A percentile compares a stretch with the other conserved stretches of the same genome.
phyloP scores from a whole-genome alignment of 164 flowering plant genomes.

The Nelumbo lutea region DNA sequence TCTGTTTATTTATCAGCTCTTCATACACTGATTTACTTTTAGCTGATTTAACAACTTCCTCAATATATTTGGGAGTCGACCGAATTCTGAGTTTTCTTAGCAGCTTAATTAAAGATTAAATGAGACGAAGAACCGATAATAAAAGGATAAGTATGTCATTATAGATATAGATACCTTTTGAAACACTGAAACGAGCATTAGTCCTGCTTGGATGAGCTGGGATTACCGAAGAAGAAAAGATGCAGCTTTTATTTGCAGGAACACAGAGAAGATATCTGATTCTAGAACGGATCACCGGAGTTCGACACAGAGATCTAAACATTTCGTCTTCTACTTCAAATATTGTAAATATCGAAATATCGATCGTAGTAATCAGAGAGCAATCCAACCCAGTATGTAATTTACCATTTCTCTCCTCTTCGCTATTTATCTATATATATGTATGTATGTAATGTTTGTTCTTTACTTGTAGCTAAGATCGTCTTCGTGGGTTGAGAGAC shows the following conservation, averaged over 20 bases:
- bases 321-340: background rate
- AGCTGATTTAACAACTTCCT: too few relatives aligned
- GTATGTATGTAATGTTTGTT: too few relatives aligned
- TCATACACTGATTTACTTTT: background rate
- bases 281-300: background rate
- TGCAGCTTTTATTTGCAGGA: background rate
- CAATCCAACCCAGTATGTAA: too few relatives aligned
- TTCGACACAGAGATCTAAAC: conserved; percentile 5
- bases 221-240: background rate
- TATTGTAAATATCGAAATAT: too few relatives aligned
- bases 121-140: background rate
- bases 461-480: too few relatives aligned
- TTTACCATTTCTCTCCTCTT: too few relatives aligned
- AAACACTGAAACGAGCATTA: background rate
- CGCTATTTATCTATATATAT: too few relatives aligned
- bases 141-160: background rate
- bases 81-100: too few relatives aligned
- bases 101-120: background rate
- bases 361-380: too few relatives aligned
- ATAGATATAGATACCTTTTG: background rate
- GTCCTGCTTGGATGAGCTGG: background rate
- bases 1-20: background rate
- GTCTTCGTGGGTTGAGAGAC: too few relatives aligned
- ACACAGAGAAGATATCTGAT: background rate
- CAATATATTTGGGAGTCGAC: too few relatives aligned